Evolutionary conservation across 306 rosid species (phyloP).

Genomic region (Rosa lucieae): DNA sequence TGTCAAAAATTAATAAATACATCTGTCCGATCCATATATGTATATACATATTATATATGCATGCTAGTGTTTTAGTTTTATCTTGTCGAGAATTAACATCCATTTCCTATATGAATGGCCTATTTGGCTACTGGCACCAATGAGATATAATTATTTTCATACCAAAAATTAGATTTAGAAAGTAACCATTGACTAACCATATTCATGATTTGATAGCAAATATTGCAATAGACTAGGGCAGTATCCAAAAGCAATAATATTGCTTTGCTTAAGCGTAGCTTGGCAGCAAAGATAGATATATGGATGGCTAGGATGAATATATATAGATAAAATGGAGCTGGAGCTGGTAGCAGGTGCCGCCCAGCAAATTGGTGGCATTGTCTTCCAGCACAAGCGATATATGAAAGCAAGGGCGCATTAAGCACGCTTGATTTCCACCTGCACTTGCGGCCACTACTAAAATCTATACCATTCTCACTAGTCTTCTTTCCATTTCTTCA

Average conservation of each 20-base stretch:
- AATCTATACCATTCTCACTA: neutral
- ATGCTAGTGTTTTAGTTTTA: neutral
- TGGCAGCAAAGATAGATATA: neutral
- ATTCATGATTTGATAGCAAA: neutral
- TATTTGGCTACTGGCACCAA: neutral
- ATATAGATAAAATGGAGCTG: neutral
- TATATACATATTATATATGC: neutral
- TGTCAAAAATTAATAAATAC: too few species aligned
- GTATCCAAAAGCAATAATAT: neutral
- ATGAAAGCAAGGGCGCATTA: neutral
- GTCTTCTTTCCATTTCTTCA: neutral
- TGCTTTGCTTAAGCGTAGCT: neutral
- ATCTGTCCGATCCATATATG: neutral
- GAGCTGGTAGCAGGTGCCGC: slow-evolving; percentile 18
- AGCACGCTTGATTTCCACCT: neutral
- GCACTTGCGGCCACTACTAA: neutral
- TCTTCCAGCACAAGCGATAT: slow-evolving; percentile 22
- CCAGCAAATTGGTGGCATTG: slow-evolving; percentile 21
- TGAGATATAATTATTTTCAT: neutral
- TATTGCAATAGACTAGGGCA: neutral
- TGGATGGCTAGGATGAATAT: neutral
- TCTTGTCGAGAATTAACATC: neutral
- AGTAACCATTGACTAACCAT: too few species aligned
- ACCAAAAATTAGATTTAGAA: neutral
- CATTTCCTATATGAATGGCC: neutral